Percentiles rank a stretch among this genome's conserved stretches.
These are phyloP conservation scores for Metschnikowia picachoensis DNA, from an alignment of 805 yeast genomes.

Conservation along the genomic window DNA sequence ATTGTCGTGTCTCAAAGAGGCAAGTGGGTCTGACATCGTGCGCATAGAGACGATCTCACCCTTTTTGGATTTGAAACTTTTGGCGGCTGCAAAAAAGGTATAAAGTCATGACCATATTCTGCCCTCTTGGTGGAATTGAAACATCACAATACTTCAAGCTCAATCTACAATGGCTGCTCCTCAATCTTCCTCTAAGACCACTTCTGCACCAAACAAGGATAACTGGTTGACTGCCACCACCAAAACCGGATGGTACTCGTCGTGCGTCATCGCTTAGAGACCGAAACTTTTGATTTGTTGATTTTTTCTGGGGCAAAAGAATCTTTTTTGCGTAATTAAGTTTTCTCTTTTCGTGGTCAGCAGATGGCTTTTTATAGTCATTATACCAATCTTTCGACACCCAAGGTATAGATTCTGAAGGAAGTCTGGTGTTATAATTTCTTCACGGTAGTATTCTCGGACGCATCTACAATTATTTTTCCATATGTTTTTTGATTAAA, in stretches of 20 bases:
- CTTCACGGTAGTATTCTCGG: no score
- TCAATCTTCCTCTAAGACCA: background rate
- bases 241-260: slow-evolving; percentile 1
- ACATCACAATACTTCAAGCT: background rate
- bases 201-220: slow-evolving; percentile 1
- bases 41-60: background rate
- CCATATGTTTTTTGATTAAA: no score
- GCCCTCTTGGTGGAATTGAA: background rate
- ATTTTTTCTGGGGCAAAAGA: no score
- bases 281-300: background rate
- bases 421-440: no score
- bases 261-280: background rate
- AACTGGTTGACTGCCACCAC: background rate
- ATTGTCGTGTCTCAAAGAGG: background rate
- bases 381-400: no score
- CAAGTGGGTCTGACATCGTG: background rate
- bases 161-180: background rate
- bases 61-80: background rate
- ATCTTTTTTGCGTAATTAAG: no score
- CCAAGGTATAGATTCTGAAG: no score
- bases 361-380: no score
- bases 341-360: no score
- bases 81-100: background rate
- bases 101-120: background rate
- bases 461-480: no score